A percentile compares a stretch with the other conserved stretches of the same genome.
Conservation (phyloP, 139 green algal species). For the Pleodorina starrii region DNA sequence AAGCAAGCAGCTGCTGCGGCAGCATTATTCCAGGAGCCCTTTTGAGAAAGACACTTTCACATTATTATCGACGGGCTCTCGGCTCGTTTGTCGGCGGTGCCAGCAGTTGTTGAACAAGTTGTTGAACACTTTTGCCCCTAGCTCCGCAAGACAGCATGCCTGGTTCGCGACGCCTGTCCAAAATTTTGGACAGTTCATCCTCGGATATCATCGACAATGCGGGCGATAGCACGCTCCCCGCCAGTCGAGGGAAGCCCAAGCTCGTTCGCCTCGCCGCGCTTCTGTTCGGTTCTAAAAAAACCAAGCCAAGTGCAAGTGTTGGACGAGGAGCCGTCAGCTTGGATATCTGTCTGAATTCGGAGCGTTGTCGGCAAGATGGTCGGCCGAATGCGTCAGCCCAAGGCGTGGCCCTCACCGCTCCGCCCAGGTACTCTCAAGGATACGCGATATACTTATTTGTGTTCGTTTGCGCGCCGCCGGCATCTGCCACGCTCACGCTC, state of each 20-base stretch:
- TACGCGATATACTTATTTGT: too few species aligned
- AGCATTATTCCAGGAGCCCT: neutral
- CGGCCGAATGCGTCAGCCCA: neutral
- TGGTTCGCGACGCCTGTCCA: neutral
- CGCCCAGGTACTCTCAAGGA: neutral
- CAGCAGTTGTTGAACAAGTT: too few species aligned
- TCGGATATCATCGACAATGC: neutral
- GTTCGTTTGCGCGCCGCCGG: too few species aligned
- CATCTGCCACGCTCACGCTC: too few species aligned
- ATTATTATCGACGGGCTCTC: neutral
- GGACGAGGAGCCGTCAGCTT: neutral
- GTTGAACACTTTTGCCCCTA: neutral
- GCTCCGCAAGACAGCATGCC: neutral
- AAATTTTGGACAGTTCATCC: neutral
- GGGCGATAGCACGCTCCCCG: neutral
- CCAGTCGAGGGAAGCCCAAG: neutral
- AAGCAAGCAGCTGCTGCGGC: too few species aligned
- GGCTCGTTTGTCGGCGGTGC: neutral
- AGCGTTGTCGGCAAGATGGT: neutral
- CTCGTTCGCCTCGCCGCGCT: neutral
- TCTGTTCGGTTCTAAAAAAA: neutral
- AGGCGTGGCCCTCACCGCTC: neutral
- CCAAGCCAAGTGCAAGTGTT: neutral
- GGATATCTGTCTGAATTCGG: neutral
- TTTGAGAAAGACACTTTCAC: neutral